Base-by-base conservation (phyloP, 768 basidiomycete species). In the Rhizopogon salebrosus region DNA sequence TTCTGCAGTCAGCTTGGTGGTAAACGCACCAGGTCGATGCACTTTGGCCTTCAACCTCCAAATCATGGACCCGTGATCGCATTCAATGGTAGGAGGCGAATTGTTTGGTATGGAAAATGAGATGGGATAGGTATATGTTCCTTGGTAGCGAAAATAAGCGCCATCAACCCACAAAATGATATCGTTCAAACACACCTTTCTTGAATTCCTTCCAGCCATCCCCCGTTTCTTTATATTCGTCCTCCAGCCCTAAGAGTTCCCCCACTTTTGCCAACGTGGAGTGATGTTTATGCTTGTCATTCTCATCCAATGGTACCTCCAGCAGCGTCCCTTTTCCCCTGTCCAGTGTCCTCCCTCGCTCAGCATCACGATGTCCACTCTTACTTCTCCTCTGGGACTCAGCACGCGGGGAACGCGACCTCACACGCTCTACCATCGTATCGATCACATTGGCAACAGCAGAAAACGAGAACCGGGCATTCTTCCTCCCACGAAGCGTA, bases 41-140 rank as follows among this genome's bases (percentile, higher is more conserved):
- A 89, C 93, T 18, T 77, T 80, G 1, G 89, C 95, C 61, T 85
- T 88, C 23, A 98, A 80, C 36, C 73, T 71, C 80, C 97, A 99
- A 1, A 65, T 62, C 4, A 97, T 87, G 2, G 81, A 77, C 7
- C 94, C 95, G 58, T 80, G 86, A 36, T 85, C 82, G 55, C 85
- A 84, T 38, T 77, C 73, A 56, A 98, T 74, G 0, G 85, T 84
- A 1, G 97, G 92, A 4, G 95, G 95, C 11, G 89, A 78, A 55
- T 80, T 75, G 4, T 84, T 73, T 0, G 95, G 93, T 51, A 99
- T 84, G 9, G 87, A 72, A 66, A 98, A 94, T 5, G 92, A 92
- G 60, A 99, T 89, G 1, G 97, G 95, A 68, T 92, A 98, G 14
- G 90, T 93, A 65, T 98, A 98, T 5, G 85, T 89, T 31, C 95